Base-by-base conservation (phyloP, 1,139 yeast species). In the Saccharomycopsis hybrid region DNA sequence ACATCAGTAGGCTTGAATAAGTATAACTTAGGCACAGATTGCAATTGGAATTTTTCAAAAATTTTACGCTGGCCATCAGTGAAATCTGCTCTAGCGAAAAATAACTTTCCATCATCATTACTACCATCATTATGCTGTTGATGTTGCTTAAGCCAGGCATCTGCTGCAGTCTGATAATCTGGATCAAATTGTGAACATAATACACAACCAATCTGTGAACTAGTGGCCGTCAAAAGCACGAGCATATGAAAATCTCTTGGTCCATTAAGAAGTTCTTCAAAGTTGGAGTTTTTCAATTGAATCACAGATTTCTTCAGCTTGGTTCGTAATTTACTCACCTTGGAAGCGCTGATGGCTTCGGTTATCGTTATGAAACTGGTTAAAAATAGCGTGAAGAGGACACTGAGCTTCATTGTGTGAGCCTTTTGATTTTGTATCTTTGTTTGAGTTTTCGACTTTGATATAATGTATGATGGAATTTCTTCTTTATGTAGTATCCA, bases 11-110 rank as follows among this genome's bases (percentile, higher is more conserved):
- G 88, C 3, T 74, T 68, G 64, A 80, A 84, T 54, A 82, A 67
- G 66, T 74, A 82, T 43, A 89, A 62, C 61, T 85, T 82, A 37
- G 98, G 98, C 39, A 92, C 95, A 54, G 80, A 81, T 59, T 78
- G 77, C 59, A 92, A 70, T 40, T 76, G 71, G 62, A 82, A 70
- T 44, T 64, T 64, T 60, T 70, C 73, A 72, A 84, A 88, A 57
- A 74, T 73, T 51, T 69, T 70, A 56, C 73, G 70, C 43, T 78
- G 71, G 36, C 73, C 67, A 42, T 78, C 78, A 49, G 73, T 67
- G 60, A 86, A 82, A 61, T 90, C 96, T 5, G 95, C 80, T 50
- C 73, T 70, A 31, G 86, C 85, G 64, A 92, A 87, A 67, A 77
- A 81, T 38, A 90, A 67, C 2, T 72, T 72, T 41, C 66, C 69